A percentile compares a stretch with the other conserved stretches of the same genome.
phyloP scores from a whole-genome alignment of 192 early-diverging fungal genomes.

The Backusella australiensis region DNA sequence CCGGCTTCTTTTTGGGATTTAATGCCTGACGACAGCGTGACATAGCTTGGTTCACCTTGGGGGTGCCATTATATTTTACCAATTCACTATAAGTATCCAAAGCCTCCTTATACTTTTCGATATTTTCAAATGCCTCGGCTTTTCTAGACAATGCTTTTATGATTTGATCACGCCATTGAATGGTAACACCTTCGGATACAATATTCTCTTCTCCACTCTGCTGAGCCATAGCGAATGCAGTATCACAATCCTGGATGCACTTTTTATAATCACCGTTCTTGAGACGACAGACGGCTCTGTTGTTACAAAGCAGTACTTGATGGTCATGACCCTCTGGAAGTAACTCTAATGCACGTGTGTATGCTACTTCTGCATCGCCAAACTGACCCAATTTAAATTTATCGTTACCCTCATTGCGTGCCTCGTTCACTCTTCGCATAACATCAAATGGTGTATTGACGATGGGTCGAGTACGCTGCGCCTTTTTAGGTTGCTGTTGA shows the following conservation, averaged over 20 bases:
- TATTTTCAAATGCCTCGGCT: slow-evolving; percentile 76
- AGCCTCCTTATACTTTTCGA: slow-evolving; percentile 81
- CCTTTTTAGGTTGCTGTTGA: slow-evolving; percentile 26
- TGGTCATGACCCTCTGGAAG: slow-evolving; percentile 64
- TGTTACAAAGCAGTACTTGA: slow-evolving; percentile 72
- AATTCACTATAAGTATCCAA: slow-evolving; percentile 54
- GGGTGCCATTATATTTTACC: slow-evolving; percentile 34
- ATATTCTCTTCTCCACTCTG: slow-evolving; percentile 22
- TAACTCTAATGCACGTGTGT: slow-evolving; percentile 61
- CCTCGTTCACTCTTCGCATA: slow-evolving; percentile 34
- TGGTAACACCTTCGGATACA: slow-evolving; percentile 28
- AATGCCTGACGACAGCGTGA: slow-evolving; percentile 50
- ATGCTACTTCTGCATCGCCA: slow-evolving; percentile 71
- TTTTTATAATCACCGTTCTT: slow-evolving; percentile 84
- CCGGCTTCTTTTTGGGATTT: neutral
- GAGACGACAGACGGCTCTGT: slow-evolving; percentile 76
- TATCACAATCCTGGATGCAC: slow-evolving; percentile 68
- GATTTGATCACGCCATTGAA: slow-evolving; percentile 55
- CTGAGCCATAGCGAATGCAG: slow-evolving; percentile 33
- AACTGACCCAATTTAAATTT: slow-evolving; percentile 90
- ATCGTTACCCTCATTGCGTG: slow-evolving; percentile 73
- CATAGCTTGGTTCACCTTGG: slow-evolving; percentile 40
- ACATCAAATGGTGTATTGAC: slow-evolving; percentile 43
- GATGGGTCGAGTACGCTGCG: slow-evolving; percentile 31
- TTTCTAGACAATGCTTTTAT: slow-evolving; percentile 75